A percentile compares a stretch with the other conserved stretches of the same genome.
phyloP scores from a whole-genome alignment of 2,329 filamentous ascomycete species.

The Claviceps pazoutovae region DNA sequence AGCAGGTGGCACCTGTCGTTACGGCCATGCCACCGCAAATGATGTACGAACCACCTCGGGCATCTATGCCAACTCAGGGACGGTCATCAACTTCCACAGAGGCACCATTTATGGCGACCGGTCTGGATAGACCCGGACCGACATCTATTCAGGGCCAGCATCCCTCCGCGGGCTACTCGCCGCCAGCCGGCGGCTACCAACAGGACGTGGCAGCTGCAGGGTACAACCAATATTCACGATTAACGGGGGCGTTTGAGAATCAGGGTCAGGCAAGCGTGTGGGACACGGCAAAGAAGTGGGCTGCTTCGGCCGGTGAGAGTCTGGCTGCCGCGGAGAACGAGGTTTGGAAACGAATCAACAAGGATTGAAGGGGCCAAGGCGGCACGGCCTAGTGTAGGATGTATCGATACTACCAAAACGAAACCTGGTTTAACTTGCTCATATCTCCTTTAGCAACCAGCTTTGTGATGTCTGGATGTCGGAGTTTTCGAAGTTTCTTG shows the following conservation, averaged over 20 bases:
- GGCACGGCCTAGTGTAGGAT: background rate
- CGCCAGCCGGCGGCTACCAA: conserved; percentile 39
- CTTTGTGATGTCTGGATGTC: background rate
- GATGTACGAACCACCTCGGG: conserved; percentile 33
- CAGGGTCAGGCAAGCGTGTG: conserved; percentile 32
- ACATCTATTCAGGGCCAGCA: conserved; percentile 14
- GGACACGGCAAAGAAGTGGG: conserved; percentile 44
- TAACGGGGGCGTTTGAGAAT: conserved; percentile 19
- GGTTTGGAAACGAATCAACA: conserved; percentile 51
- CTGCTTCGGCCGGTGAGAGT: conserved; percentile 40
- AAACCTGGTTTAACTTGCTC: background rate
- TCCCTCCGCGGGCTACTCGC: conserved; percentile 21
- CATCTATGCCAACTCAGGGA: conserved; percentile 26
- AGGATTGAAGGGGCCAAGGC: conserved; percentile 22
- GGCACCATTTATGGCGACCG: conserved; percentile 4
- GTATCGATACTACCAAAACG: conserved; percentile 1
- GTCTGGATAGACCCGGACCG: conserved; percentile 8
- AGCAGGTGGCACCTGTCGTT: conserved; percentile 12
- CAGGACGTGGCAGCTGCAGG: conserved; percentile 41
- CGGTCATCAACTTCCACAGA: conserved; percentile 30
- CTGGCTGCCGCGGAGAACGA: conserved; percentile 45
- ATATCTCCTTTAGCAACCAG: background rate
- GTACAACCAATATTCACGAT: conserved; percentile 32
- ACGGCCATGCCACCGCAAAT: conserved; percentile 31
- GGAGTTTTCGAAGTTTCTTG: background rate